A percentile compares a stretch with the other conserved stretches of the same genome.
Conservation (phyloP, 805 yeast species). For the Spathaspora gorwiae region DNA sequence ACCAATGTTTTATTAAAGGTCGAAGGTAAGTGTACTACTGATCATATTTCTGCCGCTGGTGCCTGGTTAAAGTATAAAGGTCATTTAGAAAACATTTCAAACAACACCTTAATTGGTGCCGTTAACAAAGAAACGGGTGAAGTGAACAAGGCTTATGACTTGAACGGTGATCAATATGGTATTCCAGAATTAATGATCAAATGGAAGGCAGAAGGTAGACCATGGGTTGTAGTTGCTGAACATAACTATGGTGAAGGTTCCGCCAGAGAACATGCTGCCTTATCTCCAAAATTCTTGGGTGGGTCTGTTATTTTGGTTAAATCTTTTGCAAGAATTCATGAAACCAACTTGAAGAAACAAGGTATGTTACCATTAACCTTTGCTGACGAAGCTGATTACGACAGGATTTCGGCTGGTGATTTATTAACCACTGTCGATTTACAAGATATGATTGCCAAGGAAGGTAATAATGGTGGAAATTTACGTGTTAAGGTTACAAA, state of each 20-base stretch:
- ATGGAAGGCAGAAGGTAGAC: constrained; percentile 81
- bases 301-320: constrained; percentile 85
- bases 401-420: constrained; percentile 73
- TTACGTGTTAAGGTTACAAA: constrained; percentile 63
- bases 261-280: constrained; percentile 98
- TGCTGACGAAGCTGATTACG: constrained; percentile 87
- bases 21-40: constrained; percentile 97
- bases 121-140: constrained; percentile 96
- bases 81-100: constrained; percentile 89
- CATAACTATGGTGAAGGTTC: constrained; percentile 99
- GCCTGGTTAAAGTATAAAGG: constrained; percentile 98
- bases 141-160: constrained; percentile 84
- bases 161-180: constrained; percentile 69
- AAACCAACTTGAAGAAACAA: constrained; percentile 95
- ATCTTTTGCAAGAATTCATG: constrained; percentile 97
- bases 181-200: constrained; percentile 97
- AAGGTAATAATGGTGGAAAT: constrained; percentile 85
- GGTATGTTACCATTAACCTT: constrained; percentile 95
- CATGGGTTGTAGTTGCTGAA: constrained; percentile 96
- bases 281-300: constrained; percentile 91
- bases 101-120: constrained; percentile 95
- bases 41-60: constrained; percentile 98
- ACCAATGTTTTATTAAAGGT: constrained; percentile 81
- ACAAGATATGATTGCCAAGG: constrained; percentile 68
- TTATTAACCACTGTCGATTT: constrained; percentile 69